Base-by-base conservation (phyloP, 768 basidiomycete species). In the Kwoniella mangroviensis region DNA sequence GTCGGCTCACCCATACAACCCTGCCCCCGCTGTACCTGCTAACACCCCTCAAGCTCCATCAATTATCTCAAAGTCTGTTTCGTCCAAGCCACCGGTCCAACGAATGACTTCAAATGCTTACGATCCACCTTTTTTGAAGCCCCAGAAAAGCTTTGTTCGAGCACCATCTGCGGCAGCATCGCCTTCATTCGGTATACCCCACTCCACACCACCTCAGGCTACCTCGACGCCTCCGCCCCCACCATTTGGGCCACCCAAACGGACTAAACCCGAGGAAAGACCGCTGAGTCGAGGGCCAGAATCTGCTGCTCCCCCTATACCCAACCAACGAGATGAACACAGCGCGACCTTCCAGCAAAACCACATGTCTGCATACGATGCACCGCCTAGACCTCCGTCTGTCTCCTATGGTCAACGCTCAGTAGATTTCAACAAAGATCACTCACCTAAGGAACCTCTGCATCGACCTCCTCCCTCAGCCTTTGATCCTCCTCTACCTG, bases 51-150 rank as follows among this genome's bases (percentile, higher is more conserved):
- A 41, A 13, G 55, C 26, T 56, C 54, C 72, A 45, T 43, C 70
- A 24, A 57, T 67, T 4, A 45, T 65, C 41, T 5, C 67, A 17
- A 67, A 67, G 28, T 67, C 74, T 2, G 73, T 26, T 9, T 70
- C 76, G 12, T 69, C 76, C 1, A 75, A 73, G 52, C 70, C 70
- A 3, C 61, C 26, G 28, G 22, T 43, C 19, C 67, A 68, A 55
- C 45, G 79, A 26, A 62, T 78, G 24, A 65, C 61, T 1, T 78
- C 79, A 9, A 78, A 72, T 53, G 79, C 79, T 4, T 80, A 80
- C 53, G 79, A 80, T 67, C 79, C 79, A 3, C 79, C 79, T 10
- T 73, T 77, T 28, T 67, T 80, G 34, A 69, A 72, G 10, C 63
- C 76, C 1, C 73, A 78, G 41, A 80, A 80, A 56, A 78, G 75